Conservation (phyloP, 2,329 filamentous ascomycete genomes). For the Hymenoscyphus repandus region DNA sequence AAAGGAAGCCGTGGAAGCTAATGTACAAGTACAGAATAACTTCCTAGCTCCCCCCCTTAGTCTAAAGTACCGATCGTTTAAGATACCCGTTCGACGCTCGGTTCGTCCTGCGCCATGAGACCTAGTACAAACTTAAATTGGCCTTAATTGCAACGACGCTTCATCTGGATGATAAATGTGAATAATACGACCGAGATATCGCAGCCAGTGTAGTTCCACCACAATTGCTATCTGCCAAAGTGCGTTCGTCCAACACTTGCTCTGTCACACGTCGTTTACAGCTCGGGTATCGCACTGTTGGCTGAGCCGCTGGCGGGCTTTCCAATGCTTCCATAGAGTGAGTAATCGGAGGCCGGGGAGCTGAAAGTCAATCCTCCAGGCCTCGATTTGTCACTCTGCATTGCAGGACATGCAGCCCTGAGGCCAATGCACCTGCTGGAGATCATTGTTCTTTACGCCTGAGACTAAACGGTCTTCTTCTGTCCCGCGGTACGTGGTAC, state of each 20-base stretch:
- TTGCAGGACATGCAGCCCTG: background rate
- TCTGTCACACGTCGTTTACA: no score
- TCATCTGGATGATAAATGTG: no score
- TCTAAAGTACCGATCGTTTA: background rate
- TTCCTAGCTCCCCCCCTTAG: background rate
- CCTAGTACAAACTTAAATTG: background rate
- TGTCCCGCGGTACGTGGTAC: background rate
- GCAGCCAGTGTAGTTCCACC: background rate
- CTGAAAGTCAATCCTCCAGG: background rate
- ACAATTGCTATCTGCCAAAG: background rate
- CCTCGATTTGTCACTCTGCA: slow-evolving; percentile 2
- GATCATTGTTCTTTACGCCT: background rate
- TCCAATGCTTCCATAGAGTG: no score
- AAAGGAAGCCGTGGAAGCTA: background rate
- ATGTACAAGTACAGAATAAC: background rate
- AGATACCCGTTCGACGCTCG: background rate
- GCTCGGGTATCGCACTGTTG: no score
- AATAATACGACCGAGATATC: background rate
- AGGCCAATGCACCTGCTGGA: background rate
- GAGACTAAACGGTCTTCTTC: background rate
- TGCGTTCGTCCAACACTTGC: background rate
- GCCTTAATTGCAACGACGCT: background rate
- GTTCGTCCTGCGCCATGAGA: background rate
- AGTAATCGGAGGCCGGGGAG: background rate
- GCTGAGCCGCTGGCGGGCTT: no score